phyloP scores from a whole-genome alignment of 805 yeast genomes.

The Schwanniomyces sp. region DNA sequence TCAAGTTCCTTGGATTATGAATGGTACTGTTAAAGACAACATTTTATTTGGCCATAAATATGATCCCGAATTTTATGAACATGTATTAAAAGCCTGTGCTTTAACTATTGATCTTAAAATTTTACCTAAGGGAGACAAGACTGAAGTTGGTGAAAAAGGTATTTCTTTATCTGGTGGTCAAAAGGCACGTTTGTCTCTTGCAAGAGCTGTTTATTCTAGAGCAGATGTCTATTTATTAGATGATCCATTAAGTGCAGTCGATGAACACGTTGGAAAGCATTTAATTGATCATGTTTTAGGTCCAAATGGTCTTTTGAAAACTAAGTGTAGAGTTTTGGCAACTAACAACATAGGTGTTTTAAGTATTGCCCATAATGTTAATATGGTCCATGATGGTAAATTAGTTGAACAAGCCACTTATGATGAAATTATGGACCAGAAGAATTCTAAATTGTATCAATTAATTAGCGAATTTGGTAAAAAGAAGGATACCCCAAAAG shows the following conservation, averaged over 20 bases:
- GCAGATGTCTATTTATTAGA: conserved; percentile 90
- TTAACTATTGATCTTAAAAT: conserved; percentile 72
- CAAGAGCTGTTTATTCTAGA: conserved; percentile 93
- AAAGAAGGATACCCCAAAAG: conserved; percentile 24
- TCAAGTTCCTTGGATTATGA: conserved; percentile 96
- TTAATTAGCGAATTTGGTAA: conserved; percentile 66
- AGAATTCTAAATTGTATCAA: conserved; percentile 49
- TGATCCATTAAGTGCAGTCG: conserved; percentile 95
- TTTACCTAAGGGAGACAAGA: conserved; percentile 85
- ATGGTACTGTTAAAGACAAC: conserved; percentile 89
- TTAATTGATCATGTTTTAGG: conserved; percentile 82
- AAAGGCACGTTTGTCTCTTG: conserved; percentile 91
- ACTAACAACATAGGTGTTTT: conserved; percentile 86
- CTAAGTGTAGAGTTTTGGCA: conserved; percentile 77
- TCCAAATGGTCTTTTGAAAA: conserved; percentile 68
- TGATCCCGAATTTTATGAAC: conserved; percentile 78
- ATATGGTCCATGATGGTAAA: conserved; percentile 68
- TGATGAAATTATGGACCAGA: conserved; percentile 46
- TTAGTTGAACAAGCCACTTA: conserved; percentile 67
- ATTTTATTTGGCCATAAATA: conserved; percentile 85
- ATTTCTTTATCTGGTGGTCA: conserved; percentile 97
- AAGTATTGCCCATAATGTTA: conserved; percentile 67
- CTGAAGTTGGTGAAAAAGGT: conserved; percentile 97
- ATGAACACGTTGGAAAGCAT: conserved; percentile 93
- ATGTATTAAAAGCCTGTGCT: conserved; percentile 87